Conservation (phyloP, 2,329 filamentous ascomycete genomes). For the Hypoxylon sp. region DNA sequence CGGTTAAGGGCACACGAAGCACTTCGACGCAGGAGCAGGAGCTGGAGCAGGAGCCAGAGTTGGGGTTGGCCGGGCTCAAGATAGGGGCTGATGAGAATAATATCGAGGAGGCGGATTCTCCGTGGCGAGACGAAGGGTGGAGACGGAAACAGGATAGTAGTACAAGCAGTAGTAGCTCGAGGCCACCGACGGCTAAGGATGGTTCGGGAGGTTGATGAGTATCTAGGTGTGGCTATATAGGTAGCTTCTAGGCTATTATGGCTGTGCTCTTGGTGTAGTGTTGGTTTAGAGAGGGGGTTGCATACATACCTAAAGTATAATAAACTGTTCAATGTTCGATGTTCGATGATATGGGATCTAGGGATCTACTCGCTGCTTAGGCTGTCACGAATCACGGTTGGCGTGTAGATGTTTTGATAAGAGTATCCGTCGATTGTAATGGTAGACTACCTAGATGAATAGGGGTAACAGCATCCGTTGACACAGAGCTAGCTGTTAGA, state of each 20-base stretch:
- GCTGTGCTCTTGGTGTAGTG: too few species aligned
- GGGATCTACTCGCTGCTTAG: too few species aligned
- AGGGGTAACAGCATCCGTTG: background rate
- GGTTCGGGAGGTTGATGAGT: constrained; percentile 9
- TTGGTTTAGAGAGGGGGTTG: too few species aligned
- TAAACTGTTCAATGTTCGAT: too few species aligned
- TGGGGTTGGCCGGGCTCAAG: constrained; percentile 1
- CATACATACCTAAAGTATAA: too few species aligned
- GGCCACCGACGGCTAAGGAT: constrained; percentile 6
- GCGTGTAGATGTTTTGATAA: constrained; percentile 12
- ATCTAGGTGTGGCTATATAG: constrained; percentile 3
- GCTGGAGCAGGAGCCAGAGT: constrained; percentile 1
- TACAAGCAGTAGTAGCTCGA: constrained; percentile 15
- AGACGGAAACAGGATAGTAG: constrained; percentile 19
- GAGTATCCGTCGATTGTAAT: constrained; percentile 6
- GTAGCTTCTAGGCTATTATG: background rate
- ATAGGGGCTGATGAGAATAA: constrained; percentile 21
- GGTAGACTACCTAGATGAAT: constrained; percentile 8
- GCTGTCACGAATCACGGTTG: background rate
- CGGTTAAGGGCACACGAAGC: constrained; percentile 21
- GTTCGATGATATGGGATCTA: background rate
- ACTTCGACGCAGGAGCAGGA: constrained; percentile 6
- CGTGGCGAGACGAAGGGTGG: constrained; percentile 41
- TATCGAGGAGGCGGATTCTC: constrained; percentile 31
- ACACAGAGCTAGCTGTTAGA: too few species aligned